Evolutionary conservation across 2,329 filamentous ascomycete genomes (phyloP).

Genomic region (Fusarium miscanthi): DNA sequence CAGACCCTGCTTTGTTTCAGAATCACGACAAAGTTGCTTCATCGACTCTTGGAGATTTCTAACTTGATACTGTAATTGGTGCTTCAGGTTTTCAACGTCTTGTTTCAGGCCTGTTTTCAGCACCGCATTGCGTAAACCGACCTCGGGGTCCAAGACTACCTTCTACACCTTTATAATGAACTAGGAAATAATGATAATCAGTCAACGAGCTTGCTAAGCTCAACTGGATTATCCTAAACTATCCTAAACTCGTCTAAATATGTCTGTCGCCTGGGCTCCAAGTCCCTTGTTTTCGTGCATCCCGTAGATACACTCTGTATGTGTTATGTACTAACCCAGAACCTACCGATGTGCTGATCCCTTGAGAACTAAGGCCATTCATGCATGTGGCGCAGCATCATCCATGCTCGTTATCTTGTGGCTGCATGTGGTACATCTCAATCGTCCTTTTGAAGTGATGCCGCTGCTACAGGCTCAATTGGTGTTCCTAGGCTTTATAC

Average conservation of each 20-base stretch:
- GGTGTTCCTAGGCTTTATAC: constrained; percentile 22
- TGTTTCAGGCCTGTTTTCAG: constrained; percentile 26
- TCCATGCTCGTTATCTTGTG: constrained; percentile 16
- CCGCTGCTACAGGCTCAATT: neutral
- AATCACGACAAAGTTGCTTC: constrained; percentile 19
- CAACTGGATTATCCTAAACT: neutral
- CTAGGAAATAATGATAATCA: neutral
- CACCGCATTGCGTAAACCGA: neutral
- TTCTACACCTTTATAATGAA: neutral
- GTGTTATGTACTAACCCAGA: neutral
- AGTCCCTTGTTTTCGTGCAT: neutral
- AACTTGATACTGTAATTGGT: constrained; percentile 4
- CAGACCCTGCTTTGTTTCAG: constrained; percentile 30
- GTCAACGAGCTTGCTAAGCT: neutral
- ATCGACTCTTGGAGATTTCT: constrained; percentile 7
- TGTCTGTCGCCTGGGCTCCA: neutral
- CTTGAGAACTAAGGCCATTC: constrained; percentile 1
- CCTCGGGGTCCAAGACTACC: neutral
- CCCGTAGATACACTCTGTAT: neutral
- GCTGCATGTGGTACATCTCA: constrained; percentile 4
- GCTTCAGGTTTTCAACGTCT: constrained; percentile 20
- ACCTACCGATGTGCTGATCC: neutral
- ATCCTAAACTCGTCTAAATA: neutral
- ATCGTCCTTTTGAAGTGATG: neutral
- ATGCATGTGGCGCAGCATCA: constrained; percentile 23